Evolutionary conservation across 768 basidiomycete genomes (phyloP), one percentile per base, ranked within the genome.

Genomic region (Dacryopinax primogenitus): DNA sequence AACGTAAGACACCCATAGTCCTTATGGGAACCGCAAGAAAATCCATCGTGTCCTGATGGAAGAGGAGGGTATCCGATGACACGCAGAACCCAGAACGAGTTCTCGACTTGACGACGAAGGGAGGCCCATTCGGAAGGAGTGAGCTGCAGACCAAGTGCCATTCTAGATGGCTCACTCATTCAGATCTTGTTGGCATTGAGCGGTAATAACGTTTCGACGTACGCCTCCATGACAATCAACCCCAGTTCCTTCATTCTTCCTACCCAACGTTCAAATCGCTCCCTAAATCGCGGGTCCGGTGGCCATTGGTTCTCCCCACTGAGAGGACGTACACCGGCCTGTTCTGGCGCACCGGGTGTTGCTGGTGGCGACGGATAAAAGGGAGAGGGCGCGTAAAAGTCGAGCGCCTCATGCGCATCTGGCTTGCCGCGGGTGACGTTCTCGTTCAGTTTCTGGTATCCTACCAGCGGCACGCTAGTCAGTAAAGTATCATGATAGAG

Each of bases 1-100:
- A 96, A 84, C 86, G 92, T 94, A 68, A 91, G 73, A 75, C 90
- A 93, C 28, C 93, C 93, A 70, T 95, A 96, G 73, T 95, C 92
- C 72, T 86, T 92, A 76, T 96, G 92, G 28, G 88, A 88, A 30
- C 92, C 92, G 70, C 92, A 95, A 16, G 90, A 92, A 72, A 88
- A 83, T 1, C 92, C 92, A 35, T 90, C 86, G 63, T 89, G 81
- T 58, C 85, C 83, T 33, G 82, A 77, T 0, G 92, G 89, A 23
- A 96, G 80, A 0, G 89, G 90, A 1, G 93, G 93, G 71, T 96
- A 96, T 2, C 91, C 91, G 65, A 95, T 89, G 2, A 87, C 78
- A 3, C 92, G 82, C 86, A 92, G 85, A 3, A 85, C 82, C 93
- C 93, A 95, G 71, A 95, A 96, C 68, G 85, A 86, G 68, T 94